A percentile compares a stretch with the other conserved stretches of the same genome.
These are phyloP conservation scores for Cinnamomum chago DNA, from an alignment of 164 flowering plant genomes.

Conservation along the genomic window DNA sequence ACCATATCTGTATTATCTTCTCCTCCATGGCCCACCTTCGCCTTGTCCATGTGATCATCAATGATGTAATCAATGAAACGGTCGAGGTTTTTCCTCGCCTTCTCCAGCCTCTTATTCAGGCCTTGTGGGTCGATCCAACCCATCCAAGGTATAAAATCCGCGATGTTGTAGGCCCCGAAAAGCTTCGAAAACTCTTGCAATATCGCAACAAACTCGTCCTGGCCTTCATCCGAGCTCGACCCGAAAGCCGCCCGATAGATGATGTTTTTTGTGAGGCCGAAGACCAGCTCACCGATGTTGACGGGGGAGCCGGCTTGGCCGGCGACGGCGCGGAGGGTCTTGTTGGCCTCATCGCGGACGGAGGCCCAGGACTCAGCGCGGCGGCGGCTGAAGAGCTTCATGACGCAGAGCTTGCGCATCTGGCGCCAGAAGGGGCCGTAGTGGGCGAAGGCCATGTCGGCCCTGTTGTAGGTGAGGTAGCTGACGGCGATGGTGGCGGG, in stretches of 20 bases:
- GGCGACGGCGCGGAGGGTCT: slow-evolving; percentile 24
- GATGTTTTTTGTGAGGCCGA: slow-evolving; percentile 46
- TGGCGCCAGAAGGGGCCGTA: slow-evolving; percentile 96
- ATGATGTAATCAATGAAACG: slow-evolving; percentile 60
- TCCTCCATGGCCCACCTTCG: slow-evolving; percentile 6
- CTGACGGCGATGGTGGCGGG: slow-evolving; percentile 63
- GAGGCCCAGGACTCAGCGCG: slow-evolving; percentile 80
- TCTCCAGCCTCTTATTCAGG: slow-evolving; percentile 31
- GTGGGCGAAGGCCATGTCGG: slow-evolving; percentile 84
- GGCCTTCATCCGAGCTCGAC: slow-evolving; percentile 40
- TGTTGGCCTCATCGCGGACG: slow-evolving; percentile 68
- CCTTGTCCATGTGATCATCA: slow-evolving; percentile 50
- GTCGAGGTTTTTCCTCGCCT: slow-evolving; percentile 51
- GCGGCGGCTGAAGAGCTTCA: slow-evolving; percentile 70
- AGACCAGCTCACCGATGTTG: slow-evolving; percentile 61
- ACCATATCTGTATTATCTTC: slow-evolving; percentile 56
- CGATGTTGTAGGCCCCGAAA: slow-evolving; percentile 69
- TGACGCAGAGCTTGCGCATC: slow-evolving; percentile 82
- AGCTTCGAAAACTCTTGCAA: slow-evolving; percentile 80
- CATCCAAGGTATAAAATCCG: slow-evolving; percentile 62
- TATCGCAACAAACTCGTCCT: slow-evolving; percentile 57
- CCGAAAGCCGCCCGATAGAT: slow-evolving; percentile 75
- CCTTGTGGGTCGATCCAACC: slow-evolving; percentile 59
- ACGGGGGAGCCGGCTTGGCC: slow-evolving; percentile 27
- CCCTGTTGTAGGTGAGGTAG: slow-evolving; percentile 67